A percentile compares a stretch with the other conserved stretches of the same genome.
Conservation (phyloP, 495 filamentous ascomycete species). For the Chaetomium tenue region DNA sequence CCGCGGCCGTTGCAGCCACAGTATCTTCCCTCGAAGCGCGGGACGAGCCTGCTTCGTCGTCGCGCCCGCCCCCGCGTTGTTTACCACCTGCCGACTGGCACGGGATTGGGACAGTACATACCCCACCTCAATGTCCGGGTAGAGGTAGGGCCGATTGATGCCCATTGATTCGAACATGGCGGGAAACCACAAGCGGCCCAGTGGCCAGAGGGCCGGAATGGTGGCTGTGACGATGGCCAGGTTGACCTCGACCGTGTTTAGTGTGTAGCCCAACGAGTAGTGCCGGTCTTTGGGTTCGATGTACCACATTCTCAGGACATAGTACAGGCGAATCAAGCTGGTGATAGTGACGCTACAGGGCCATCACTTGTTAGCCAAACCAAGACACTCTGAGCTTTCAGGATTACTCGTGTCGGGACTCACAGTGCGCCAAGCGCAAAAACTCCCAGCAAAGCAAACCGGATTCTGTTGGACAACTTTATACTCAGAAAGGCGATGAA, state of each 20-base stretch:
- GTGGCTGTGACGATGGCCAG: constrained; percentile 53
- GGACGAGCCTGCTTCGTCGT: neutral
- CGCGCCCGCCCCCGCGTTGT: neutral
- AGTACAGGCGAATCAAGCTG: constrained; percentile 38
- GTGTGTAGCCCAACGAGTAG: constrained; percentile 46
- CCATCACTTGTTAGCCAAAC: neutral
- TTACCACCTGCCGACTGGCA: neutral
- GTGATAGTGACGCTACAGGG: constrained; percentile 49
- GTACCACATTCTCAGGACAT: constrained; percentile 30
- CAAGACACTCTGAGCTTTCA: neutral
- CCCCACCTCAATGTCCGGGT: constrained; percentile 29
- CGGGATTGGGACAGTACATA: constrained; percentile 12
- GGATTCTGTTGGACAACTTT: constrained; percentile 42
- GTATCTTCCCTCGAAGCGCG: constrained; percentile 18
- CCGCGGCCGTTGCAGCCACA: constrained; percentile 18
- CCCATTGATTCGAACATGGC: constrained; percentile 27
- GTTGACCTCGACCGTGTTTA: constrained; percentile 52
- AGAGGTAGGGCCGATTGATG: constrained; percentile 30
- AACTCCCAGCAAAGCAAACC: constrained; percentile 45
- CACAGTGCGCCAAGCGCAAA: constrained; percentile 50
- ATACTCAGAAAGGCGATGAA: constrained; percentile 46
- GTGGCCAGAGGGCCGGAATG: constrained; percentile 40
- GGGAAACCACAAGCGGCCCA: constrained; percentile 34
- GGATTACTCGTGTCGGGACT: constrained; percentile 19
- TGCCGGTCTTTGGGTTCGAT: constrained; percentile 28